phyloP scores from a whole-genome alignment of 129 eudicot species.

The Calendula officinalis region DNA sequence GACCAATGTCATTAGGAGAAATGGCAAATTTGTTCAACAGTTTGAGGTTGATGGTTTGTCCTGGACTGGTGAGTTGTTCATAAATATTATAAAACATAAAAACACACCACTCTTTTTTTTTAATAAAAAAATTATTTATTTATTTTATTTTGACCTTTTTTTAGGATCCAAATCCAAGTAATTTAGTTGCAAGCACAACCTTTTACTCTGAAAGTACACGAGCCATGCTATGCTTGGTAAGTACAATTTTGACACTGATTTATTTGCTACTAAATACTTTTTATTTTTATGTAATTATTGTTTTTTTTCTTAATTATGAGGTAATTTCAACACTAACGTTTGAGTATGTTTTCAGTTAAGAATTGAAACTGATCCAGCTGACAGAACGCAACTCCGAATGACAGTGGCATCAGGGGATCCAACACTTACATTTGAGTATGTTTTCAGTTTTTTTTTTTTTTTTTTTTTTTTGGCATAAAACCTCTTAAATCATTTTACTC shows the following conservation, averaged over 20 bases:
- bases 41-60: slow-evolving; percentile 63
- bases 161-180: slow-evolving; percentile 94
- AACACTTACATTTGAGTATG: slow-evolving; percentile 84
- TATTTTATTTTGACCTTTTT: slow-evolving; percentile 4
- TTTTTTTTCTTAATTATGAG: not conserved
- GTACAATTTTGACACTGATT: slow-evolving; percentile 4
- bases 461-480: not conserved
- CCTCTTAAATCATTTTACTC: not conserved
- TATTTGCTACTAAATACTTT: not conserved
- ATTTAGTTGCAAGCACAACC: slow-evolving; percentile 94
- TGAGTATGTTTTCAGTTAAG: slow-evolving; percentile 55
- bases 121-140: too few relatives aligned
- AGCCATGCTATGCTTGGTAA: slow-evolving; percentile 91
- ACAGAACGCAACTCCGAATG: slow-evolving; percentile 95
- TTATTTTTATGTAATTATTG: not conserved
- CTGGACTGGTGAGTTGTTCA: slow-evolving; percentile 75
- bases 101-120: too few relatives aligned
- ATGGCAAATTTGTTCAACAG: slow-evolving; percentile 85
- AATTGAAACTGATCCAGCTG: slow-evolving; percentile 99
- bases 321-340: not conserved
- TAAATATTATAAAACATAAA: slow-evolving; percentile 1
- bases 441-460: not conserved
- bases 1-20: slow-evolving; percentile 85
- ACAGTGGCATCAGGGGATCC: slow-evolving; percentile 94
- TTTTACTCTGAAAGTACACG: slow-evolving; percentile 89